phyloP scores from a whole-genome alignment of 768 basidiomycete species.

The Auriscalpium vulgare region DNA sequence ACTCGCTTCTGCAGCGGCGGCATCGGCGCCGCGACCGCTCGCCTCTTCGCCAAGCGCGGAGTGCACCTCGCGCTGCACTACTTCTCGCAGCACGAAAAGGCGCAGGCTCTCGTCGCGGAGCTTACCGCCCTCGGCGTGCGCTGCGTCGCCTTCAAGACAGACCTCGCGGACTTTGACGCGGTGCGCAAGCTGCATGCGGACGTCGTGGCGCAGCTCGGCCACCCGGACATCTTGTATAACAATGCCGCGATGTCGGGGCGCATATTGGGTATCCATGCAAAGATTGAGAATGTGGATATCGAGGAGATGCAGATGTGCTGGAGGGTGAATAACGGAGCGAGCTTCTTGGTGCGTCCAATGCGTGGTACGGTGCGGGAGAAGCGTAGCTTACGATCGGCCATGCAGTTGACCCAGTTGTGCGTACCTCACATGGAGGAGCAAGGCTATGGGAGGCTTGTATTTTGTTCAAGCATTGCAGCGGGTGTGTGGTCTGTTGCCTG shows the following conservation, averaged over 20 bases:
- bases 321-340: constrained; percentile 40
- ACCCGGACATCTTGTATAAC: constrained; percentile 44
- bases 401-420: constrained; percentile 44
- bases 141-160: constrained; percentile 39
- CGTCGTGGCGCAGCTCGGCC: constrained; percentile 36
- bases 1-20: constrained; percentile 33
- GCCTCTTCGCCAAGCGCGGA: constrained; percentile 29
- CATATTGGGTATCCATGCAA: constrained; percentile 34
- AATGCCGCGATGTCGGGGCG: constrained; percentile 39
- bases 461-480: constrained; percentile 46
- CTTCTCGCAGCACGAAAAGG: constrained; percentile 29
- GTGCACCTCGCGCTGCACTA: constrained; percentile 43
- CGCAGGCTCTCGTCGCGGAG: constrained; percentile 31
- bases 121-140: constrained; percentile 28
- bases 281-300: constrained; percentile 36
- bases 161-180: constrained; percentile 36
- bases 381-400: background rate
- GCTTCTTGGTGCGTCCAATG: constrained; percentile 34
- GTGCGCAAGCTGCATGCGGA: constrained; percentile 35
- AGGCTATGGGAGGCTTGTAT: constrained; percentile 42
- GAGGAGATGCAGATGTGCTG: constrained; percentile 39
- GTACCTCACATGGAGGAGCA: constrained; percentile 41
- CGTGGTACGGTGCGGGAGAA: background rate
- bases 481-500: constrained; percentile 18
- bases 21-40: constrained; percentile 43